phyloP scores from a whole-genome alignment of 208 protist species.

The Lotmaria passim region DNA sequence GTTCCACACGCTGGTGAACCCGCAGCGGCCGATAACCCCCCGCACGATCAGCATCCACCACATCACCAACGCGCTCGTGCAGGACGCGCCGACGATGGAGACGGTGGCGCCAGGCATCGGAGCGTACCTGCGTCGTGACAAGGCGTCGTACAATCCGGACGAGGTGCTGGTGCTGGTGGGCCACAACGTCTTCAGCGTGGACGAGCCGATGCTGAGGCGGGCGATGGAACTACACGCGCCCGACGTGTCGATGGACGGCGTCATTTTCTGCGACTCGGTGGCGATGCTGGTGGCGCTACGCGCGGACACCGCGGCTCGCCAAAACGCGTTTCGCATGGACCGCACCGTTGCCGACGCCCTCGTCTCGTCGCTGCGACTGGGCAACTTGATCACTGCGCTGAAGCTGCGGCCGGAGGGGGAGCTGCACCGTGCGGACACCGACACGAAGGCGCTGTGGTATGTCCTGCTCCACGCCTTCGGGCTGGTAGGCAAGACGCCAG shows the following conservation, averaged over 20 bases:
- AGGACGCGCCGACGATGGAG: constrained; percentile 55
- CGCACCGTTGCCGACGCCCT: constrained; percentile 59
- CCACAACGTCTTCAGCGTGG: constrained; percentile 85
- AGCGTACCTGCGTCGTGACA: constrained; percentile 69
- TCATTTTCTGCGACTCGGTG: constrained; percentile 88
- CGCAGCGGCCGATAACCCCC: constrained; percentile 63
- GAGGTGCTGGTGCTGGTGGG: constrained; percentile 81
- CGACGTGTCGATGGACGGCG: constrained; percentile 45
- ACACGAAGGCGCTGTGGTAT: constrained; percentile 85
- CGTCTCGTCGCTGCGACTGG: constrained; percentile 67
- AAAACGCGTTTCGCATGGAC: constrained; percentile 27
- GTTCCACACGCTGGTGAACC: constrained; percentile 83
- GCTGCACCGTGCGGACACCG: constrained; percentile 86
- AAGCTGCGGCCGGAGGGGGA: constrained; percentile 60
- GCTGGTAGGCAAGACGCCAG: constrained; percentile 32
- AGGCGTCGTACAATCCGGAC: constrained; percentile 37
- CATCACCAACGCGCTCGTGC: constrained; percentile 82
- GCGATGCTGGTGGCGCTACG: constrained; percentile 43
- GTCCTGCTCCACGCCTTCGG: constrained; percentile 74
- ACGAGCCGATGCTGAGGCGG: constrained; percentile 85
- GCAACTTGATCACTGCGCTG: constrained; percentile 67
- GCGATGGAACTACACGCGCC: constrained; percentile 51
- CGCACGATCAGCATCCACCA: constrained; percentile 80
- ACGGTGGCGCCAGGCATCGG: constrained; percentile 61
- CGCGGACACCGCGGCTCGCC: constrained; percentile 7